Base-by-base conservation (phyloP, 495 filamentous ascomycete genomes). In the Lepidopterella palustris region DNA sequence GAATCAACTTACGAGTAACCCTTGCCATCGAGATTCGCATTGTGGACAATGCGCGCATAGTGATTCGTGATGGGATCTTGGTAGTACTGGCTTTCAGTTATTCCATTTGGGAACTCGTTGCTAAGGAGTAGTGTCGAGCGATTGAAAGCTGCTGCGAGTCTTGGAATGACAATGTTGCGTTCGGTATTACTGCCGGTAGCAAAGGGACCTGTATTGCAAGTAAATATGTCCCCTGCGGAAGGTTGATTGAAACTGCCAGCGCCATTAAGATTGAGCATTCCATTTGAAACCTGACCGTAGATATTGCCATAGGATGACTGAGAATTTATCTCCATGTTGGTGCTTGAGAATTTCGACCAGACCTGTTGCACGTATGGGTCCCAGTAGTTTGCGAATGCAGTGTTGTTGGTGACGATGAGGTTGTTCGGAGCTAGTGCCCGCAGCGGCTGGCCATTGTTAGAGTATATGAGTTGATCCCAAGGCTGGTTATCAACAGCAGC, bases 151-250 rank as follows among this genome's bases (percentile, higher is more conserved):
- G 87, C 87, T 0, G 82, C 80, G 23, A 91, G 70, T 20, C 87
- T 77, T 0, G 87, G 84, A 5, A 82, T 82, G 25, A 89, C 77
- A 2, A 76, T 79, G 18, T 78, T 79, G 28, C 75, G 70, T 20
- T 73, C 75, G 3, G 62, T 26, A 29, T 80, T 76, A 1, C 77
- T 76, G 11, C 77, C 71, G 6, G 78, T 76, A 11, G 77, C 78
- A 67, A 91, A 91, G 0, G 85, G 81, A 0, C 87, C 87, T n/a
- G 79, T 82, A 63, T 78, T 84, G 76, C 86, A 88, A 60, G 75
- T 79, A 73, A 89, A 89, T 63, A 91, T 84, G 64, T 89, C 87
- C 13, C 66, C 71, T 0, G 82, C 78, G 24, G 75, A 72, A 1
- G 87, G 87, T 62, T 81, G 73, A 5, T 66, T 59, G 68, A 88